Base-by-base conservation (phyloP, 2,329 filamentous ascomycete species). In the Sporothrix pseudoabietina region DNA sequence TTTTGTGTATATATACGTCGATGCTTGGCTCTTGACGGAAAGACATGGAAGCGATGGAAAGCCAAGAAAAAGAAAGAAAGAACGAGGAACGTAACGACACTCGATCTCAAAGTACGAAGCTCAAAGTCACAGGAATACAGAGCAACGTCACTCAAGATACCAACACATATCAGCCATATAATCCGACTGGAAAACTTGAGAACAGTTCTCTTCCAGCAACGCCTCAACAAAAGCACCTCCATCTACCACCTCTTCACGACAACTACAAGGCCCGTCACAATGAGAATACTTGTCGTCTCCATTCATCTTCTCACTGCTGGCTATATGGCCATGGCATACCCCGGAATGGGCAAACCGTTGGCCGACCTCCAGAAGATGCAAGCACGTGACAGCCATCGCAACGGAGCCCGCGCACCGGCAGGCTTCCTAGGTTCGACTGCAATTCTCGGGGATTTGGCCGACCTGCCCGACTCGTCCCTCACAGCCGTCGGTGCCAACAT, bases 361-460 rank as follows among this genome's bases (percentile, higher is more conserved):
- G 72, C 65, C 8, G 70, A 74, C n/a, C 39, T 73, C 1, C 72
- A 73, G 10, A 57, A 57, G 22, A 52, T 59, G 59, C 66, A 70
- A 22, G n/a, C 10, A 16, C 57, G 41, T 32, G 57, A 63, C 22
- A 57, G 54, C 57, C 57, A 47, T 3, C 55, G 52, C 8, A 54
- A 75, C 12, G 72, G 76, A 6, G 73, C 75, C 32, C 71, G 76
- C 8, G 65, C 68, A 5, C 71, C 75, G n/a, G 32, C 72, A 41
- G 80, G 80, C 55, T 80, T 81, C 52, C 80, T 81, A 32, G 80
- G 80, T 12, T 83, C 83, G 3, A 82, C 81, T n/a, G 79, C 80
- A 63, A 76, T 82, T 41, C 77, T 85, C 12, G 83, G 83, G 9
- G 83, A 85, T 72, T 81, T 85, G 8, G 73, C 76, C 26, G 78